These are phyloP conservation scores for Saccharomycopsis selenospora DNA, from an alignment of 805 yeast species.

Conservation along the genomic window DNA sequence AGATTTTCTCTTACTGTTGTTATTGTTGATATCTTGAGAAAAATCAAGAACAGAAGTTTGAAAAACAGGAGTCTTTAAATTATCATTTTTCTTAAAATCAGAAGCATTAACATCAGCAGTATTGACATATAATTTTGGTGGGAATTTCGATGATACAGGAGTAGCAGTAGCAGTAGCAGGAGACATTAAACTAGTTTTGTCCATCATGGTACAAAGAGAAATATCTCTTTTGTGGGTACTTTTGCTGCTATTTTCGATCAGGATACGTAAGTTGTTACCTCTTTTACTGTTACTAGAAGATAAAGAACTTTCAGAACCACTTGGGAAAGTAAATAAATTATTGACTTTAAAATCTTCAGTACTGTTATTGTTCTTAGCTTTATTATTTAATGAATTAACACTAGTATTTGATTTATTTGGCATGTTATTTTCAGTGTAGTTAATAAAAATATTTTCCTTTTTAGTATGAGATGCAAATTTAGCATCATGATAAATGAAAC, in stretches of 20 bases:
- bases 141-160: slow-evolving; percentile 3
- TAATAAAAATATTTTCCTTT: not conserved
- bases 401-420: not conserved
- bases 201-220: slow-evolving; percentile 15
- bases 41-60: slow-evolving; percentile 19
- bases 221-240: slow-evolving; percentile 11
- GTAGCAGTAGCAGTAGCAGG: slow-evolving; percentile 10
- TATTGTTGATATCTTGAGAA: not conserved
- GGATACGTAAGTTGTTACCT: not conserved
- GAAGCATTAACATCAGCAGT: slow-evolving; percentile 2
- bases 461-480: not conserved
- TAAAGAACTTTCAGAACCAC: slow-evolving; percentile 4
- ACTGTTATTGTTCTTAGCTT: not conserved
- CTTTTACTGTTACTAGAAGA: not conserved
- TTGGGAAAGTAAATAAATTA: slow-evolving; percentile 5
- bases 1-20: slow-evolving; percentile 5
- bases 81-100: slow-evolving; percentile 9
- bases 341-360: not conserved
- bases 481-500: not conserved
- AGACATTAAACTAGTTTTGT: slow-evolving; percentile 13
- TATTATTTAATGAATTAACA: not conserved
- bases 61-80: slow-evolving; percentile 18
- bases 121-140: slow-evolving; percentile 3
- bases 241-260: not conserved
- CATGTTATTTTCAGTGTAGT: slow-evolving; percentile 1